These are phyloP conservation scores for Saccharomyces hybrid DNA, from an alignment of 1,139 yeast species.

Conservation along the genomic window DNA sequence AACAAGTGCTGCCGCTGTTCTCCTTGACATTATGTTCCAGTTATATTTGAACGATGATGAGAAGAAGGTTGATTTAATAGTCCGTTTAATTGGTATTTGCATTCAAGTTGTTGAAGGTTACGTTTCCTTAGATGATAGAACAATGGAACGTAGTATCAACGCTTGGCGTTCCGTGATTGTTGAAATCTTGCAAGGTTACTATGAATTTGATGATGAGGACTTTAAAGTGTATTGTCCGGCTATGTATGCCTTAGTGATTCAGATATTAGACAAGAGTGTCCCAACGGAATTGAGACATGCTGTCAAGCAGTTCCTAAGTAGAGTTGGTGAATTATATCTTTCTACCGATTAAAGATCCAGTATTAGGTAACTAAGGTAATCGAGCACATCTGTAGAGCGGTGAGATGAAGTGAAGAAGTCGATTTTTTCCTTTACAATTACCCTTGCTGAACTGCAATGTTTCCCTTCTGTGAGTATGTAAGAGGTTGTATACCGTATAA, in stretches of 20 bases:
- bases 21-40: slow-evolving; percentile 70
- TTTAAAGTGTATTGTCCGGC: slow-evolving; percentile 55
- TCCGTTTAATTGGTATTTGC: slow-evolving; percentile 62
- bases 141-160: slow-evolving; percentile 69
- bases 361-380: background rate
- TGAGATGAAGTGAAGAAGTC: background rate
- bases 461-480: background rate
- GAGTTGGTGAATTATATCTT: slow-evolving; percentile 60
- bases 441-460: background rate
- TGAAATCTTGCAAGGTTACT: slow-evolving; percentile 75
- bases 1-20: slow-evolving; percentile 81
- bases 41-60: slow-evolving; percentile 59
- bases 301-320: slow-evolving; percentile 53
- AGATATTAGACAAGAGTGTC: slow-evolving; percentile 59
- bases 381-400: background rate
- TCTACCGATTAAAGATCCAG: background rate
- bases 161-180: slow-evolving; percentile 92
- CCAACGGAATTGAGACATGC: slow-evolving; percentile 64
- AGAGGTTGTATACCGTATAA: background rate
- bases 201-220: slow-evolving; percentile 68
- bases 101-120: slow-evolving; percentile 62
- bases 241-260: slow-evolving; percentile 61
- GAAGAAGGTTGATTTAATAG: slow-evolving; percentile 38
- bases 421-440: background rate
- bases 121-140: slow-evolving; percentile 61